Evolutionary conservation across 352 stramenopile species (phyloP).

Genomic region (Achlya hypogyna): DNA sequence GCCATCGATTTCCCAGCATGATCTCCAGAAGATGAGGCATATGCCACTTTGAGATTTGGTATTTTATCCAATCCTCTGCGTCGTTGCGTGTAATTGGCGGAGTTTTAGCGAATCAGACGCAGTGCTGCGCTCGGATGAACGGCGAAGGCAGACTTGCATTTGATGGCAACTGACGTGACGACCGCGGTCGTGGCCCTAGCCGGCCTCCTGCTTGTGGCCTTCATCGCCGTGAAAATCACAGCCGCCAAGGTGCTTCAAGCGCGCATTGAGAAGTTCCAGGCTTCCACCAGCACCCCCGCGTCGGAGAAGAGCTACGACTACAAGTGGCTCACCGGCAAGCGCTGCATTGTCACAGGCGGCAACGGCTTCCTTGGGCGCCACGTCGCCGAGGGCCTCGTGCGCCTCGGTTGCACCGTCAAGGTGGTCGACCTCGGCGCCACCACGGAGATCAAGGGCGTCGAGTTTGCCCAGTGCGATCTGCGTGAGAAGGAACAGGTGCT

Average conservation of each 20-base stretch:
- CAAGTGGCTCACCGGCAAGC: neutral
- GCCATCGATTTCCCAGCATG: no score
- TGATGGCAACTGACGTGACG: neutral
- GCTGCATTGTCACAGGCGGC: slow-evolving; percentile 20
- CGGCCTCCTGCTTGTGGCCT: neutral
- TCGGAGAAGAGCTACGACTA: neutral
- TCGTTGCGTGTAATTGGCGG: neutral
- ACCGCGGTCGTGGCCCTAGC: neutral
- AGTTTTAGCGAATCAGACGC: neutral
- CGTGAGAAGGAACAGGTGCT: slow-evolving; percentile 11
- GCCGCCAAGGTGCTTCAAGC: neutral
- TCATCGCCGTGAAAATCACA: neutral
- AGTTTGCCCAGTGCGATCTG: slow-evolving; percentile 21
- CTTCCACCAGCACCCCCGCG: neutral
- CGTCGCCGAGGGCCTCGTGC: slow-evolving; percentile 19
- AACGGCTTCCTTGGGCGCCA: slow-evolving; percentile 21
- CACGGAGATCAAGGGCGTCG: slow-evolving; percentile 2
- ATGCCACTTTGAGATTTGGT: neutral
- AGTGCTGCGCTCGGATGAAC: neutral
- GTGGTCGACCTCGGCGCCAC: slow-evolving; percentile 19
- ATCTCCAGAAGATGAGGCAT: no score
- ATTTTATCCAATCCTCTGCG: neutral
- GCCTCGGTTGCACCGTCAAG: slow-evolving; percentile 14
- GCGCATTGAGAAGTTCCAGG: slow-evolving; percentile 2
- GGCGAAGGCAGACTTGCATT: neutral